Evolutionary conservation across 2,329 filamentous ascomycete species (phyloP), one percentile per base, ranked within the genome.

Genomic region (Pestalotiopsis sp.): DNA sequence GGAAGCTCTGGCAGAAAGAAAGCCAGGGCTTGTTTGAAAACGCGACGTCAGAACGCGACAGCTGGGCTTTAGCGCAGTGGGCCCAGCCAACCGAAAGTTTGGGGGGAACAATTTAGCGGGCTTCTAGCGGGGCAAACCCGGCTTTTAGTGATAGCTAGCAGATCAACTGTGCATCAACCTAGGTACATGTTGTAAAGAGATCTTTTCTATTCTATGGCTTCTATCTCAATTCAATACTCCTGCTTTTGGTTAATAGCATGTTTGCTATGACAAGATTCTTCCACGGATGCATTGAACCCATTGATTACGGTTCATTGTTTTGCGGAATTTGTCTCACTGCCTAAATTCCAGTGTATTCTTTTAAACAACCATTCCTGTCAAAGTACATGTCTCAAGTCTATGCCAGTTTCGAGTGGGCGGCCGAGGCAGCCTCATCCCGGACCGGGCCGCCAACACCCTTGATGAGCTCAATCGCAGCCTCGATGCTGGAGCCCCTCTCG

Each of bases 401-500:
- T n/a, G 44, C 44, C 44, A 52, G 20, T 10, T 60, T 60, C 6
- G 58, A 35, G 64, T 22, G 35, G 58, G 55, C 35, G 9, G 30
- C 59, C 38, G 30, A 35, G 30, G 1, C 30, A 35, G 30, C 24
- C 26, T 55, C 22, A 48, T 60, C 52, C 30, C 39, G n/a, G 30
- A 38, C 58, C 48, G 44, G 7, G 11, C 44, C 44, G 11, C 67
- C 64, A 30, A 73, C 73, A 57, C 77, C 68, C 14, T 75, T 70
- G 30, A 83, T 82, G 48, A 83, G 68, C 0, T 71, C 71, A 3
- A 78, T 67, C 0, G 79, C 81, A 4, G 74, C 76, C 3, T 73
- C 73, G 1, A 76, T 75, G 6, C 81, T 82, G 24, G 73, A 71
- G 0, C 80, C 81, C 0, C 79, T 79, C 10, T 81, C 78, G 2